Evolutionary conservation across 768 basidiomycete genomes (phyloP).

Genomic region (Podaxis mareebaensis): DNA sequence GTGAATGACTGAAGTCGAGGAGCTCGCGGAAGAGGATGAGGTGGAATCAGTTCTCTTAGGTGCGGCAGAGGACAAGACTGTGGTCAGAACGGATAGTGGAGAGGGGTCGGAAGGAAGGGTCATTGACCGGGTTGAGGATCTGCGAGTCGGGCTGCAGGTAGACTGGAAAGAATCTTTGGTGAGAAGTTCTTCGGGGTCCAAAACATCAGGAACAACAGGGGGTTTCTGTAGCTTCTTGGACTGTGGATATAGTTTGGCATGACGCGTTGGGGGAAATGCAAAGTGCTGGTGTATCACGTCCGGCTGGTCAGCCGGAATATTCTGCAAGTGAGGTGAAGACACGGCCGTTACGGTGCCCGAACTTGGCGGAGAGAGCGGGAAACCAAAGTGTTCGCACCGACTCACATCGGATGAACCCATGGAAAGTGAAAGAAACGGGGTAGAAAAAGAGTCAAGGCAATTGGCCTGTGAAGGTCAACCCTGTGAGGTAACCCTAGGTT

Average conservation of each 20-base stretch:
- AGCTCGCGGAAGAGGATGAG: slow-evolving; percentile 30
- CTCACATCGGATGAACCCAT: slow-evolving; percentile 28
- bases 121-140: slow-evolving; percentile 36
- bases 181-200: not conserved
- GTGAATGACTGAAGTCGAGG: slow-evolving; percentile 29
- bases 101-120: slow-evolving; percentile 35
- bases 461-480: not conserved
- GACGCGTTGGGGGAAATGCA: not conserved
- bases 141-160: slow-evolving; percentile 28
- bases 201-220: slow-evolving; percentile 13
- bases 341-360: slow-evolving; percentile 41
- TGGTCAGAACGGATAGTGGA: slow-evolving; percentile 31
- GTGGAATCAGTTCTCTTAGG: slow-evolving; percentile 34
- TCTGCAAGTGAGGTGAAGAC: slow-evolving; percentile 36
- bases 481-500: not conserved
- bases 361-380: slow-evolving; percentile 49
- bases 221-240: slow-evolving; percentile 16
- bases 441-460: slow-evolving; percentile 1
- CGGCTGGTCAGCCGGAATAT: slow-evolving; percentile 26
- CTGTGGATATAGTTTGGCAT: not conserved
- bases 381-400: slow-evolving; percentile 33
- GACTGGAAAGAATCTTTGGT: slow-evolving; percentile 9
- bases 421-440: not conserved
- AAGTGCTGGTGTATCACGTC: slow-evolving; percentile 24
- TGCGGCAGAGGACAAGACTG: slow-evolving; percentile 35